Evolutionary conservation across 352 stramenopile genomes (phyloP).

Genomic region (Pythium plurisporium): DNA sequence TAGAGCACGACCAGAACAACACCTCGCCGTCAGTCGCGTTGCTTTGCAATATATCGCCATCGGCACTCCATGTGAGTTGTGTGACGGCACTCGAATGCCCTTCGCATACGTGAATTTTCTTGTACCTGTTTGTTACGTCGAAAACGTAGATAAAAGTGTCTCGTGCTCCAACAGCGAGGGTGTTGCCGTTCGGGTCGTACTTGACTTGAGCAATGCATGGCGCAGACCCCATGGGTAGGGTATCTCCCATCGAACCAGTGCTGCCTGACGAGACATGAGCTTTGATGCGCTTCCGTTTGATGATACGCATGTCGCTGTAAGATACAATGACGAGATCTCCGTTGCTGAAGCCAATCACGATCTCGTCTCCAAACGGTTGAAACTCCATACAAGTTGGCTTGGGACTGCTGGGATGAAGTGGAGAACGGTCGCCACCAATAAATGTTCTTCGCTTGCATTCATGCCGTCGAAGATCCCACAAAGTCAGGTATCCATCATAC

Average conservation of each 20-base stretch:
- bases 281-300: constrained; percentile 43
- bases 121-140: constrained; percentile 43
- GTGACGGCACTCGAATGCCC: constrained; percentile 77
- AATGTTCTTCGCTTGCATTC: constrained; percentile 31
- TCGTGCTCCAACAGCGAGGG: constrained; percentile 45
- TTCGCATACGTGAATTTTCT: constrained; percentile 58
- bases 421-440: constrained; percentile 18
- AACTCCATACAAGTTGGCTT: constrained; percentile 53
- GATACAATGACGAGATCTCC: constrained; percentile 52
- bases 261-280: constrained; percentile 10
- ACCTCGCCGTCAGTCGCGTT: constrained; percentile 72
- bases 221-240: constrained; percentile 9
- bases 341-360: constrained; percentile 45
- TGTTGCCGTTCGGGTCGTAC: constrained; percentile 44
- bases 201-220: constrained; percentile 38
- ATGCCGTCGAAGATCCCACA: constrained; percentile 52
- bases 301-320: constrained; percentile 31
- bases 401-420: constrained; percentile 1
- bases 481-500: constrained; percentile 42
- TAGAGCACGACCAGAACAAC: constrained; percentile 45
- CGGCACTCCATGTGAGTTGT: constrained; percentile 85
- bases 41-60: constrained; percentile 74
- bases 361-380: constrained; percentile 44
- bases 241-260: background rate
- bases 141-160: constrained; percentile 69